A percentile compares a stretch with the other conserved stretches of the same genome.
These are phyloP conservation scores for Rhizopus delemar DNA, from an alignment of 371 early-diverging fungal species.

Conservation along the genomic window DNA sequence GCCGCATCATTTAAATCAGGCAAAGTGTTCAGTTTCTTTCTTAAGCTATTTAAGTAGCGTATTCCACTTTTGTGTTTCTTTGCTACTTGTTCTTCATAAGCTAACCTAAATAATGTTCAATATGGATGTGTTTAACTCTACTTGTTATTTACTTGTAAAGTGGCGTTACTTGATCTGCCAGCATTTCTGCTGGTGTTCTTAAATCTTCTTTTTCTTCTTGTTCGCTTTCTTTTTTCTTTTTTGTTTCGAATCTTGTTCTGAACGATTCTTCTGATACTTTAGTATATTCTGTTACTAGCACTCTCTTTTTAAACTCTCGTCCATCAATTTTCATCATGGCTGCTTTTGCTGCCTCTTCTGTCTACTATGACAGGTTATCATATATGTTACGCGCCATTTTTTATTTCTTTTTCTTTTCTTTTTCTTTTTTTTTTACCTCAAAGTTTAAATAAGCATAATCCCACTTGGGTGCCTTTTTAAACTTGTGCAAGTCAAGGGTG, in stretches of 20 bases:
- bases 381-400: background rate
- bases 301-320: constrained; percentile 13
- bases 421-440: constrained; percentile 12
- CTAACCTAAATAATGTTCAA: constrained; percentile 22
- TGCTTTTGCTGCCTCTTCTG: constrained; percentile 11
- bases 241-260: constrained; percentile 10
- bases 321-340: constrained; percentile 16
- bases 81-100: constrained; percentile 33
- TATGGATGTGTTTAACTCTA: too few species aligned
- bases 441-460: constrained; percentile 27
- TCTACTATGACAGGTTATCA: constrained; percentile 2
- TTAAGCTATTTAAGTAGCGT: constrained; percentile 23
- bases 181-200: constrained; percentile 58
- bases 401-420: background rate
- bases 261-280: constrained; percentile 11
- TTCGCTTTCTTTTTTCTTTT: background rate
- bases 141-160: constrained; percentile 22
- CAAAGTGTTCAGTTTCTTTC: constrained; percentile 25
- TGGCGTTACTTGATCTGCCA: constrained; percentile 77
- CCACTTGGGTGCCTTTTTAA: constrained; percentile 30
- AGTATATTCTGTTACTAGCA: constrained; percentile 13
- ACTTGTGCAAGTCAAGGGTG: constrained; percentile 2
- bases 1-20: constrained; percentile 25
- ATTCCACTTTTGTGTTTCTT: constrained; percentile 23
- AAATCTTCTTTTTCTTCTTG: constrained; percentile 33